Base-by-base conservation (phyloP, 129 eudicot species). In the Logfia minima region DNA sequence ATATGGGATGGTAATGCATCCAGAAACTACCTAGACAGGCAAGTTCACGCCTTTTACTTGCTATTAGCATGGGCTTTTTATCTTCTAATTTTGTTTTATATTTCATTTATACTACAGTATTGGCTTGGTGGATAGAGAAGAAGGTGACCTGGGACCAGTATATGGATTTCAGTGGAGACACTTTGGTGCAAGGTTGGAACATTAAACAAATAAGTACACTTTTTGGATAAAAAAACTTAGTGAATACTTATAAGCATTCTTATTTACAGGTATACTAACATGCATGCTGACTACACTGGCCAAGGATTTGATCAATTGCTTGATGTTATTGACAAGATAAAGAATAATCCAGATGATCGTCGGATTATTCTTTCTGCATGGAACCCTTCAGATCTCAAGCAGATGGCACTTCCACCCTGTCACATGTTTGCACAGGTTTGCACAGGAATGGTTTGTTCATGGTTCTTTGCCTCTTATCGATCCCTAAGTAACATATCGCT, bases 81-180 rank as follows among this genome's bases (percentile, higher is more conserved):
- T 41, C 52, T 48, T 19, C 51, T 39, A 43, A 28, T 19, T 43
- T 48, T 22, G n/a, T 41, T 62, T 53, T 32, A 18, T 55, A 26
- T 68, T 69, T 53, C 19, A 18, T 73, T 75, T 28, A 52, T 62
- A 2, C 77, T 81, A 17, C 88, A 90, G 97, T 79, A 84, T 93
- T 77, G 98, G 96, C 39, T 80, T 93, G 90, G 80, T 41, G 75
- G 90, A 93, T 29, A 85, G 98, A 72, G 98, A 93, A 83, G 98
- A 85, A 84, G 98, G 98, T 85, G 98, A 93, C 79, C 66, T 93
- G 72, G 98, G 98, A 24, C 98, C 98, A 41, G 83, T 93, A 23
- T 93, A 93, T 28, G 98, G 98, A 45, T 93, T 93, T 60, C 98
- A 93, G 84, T 93, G 98, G 98, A 85, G 98, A 72, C 98, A 93